A percentile compares a stretch with the other conserved stretches of the same genome.
These are phyloP conservation scores for Annulohypoxylon truncatum DNA, from an alignment of 2,329 filamentous ascomycete species.

Conservation along the genomic window DNA sequence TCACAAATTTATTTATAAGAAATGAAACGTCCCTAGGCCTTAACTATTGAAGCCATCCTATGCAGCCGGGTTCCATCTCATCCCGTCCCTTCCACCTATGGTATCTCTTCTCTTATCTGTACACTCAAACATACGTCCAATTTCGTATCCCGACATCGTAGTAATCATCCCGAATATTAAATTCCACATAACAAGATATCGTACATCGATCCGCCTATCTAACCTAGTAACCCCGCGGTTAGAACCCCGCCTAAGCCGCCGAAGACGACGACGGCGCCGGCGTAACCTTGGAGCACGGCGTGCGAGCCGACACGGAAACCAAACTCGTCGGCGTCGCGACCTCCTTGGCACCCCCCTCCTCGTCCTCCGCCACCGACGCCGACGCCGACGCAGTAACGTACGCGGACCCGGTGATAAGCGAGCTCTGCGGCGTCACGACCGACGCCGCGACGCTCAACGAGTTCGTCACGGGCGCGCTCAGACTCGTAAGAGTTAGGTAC, in stretches of 20 bases:
- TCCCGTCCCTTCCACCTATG: not conserved
- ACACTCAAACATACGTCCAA: not conserved
- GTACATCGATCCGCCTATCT: not conserved
- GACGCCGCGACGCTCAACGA: conserved; percentile 24
- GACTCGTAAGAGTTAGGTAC: conserved; percentile 32
- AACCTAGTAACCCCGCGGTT: not conserved
- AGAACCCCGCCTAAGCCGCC: not conserved
- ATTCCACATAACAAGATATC: not conserved
- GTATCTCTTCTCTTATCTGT: conserved; percentile 6
- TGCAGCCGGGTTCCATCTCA: not conserved
- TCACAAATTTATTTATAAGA: not conserved
- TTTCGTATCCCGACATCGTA: not conserved
- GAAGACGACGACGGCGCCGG: not conserved
- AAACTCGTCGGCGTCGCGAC: not conserved
- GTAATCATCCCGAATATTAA: not conserved
- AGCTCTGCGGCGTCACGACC: conserved; percentile 16
- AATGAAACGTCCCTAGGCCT: not conserved
- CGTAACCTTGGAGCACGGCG: not conserved
- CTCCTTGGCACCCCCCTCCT: not conserved
- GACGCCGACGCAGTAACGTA: not conserved
- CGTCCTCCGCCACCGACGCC: not conserved
- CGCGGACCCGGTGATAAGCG: conserved; percentile 21
- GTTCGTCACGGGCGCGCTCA: conserved; percentile 39
- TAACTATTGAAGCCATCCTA: not conserved
- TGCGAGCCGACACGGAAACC: conserved; percentile 6